A percentile compares a stretch with the other conserved stretches of the same genome.
Evolutionary conservation across 1,284 basidiomycete genomes (phyloP).

Genomic region (Flammula alnicola): DNA sequence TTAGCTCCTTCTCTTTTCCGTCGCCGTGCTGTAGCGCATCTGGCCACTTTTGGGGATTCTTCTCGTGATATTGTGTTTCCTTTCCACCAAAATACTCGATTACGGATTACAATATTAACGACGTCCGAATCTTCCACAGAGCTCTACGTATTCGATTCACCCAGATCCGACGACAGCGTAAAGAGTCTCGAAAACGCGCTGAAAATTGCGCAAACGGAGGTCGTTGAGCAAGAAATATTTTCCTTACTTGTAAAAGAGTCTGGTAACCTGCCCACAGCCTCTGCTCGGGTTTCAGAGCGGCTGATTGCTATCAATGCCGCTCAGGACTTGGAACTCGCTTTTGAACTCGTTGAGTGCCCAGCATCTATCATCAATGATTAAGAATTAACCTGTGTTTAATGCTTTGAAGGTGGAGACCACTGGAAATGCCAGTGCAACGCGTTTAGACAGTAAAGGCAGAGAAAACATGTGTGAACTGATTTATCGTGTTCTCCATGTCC

Average conservation of each 20-base stretch:
- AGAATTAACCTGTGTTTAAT: conserved; percentile 13
- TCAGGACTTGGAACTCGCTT: conserved; percentile 66
- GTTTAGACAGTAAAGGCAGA: conserved; percentile 4
- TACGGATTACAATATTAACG: conserved; percentile 58
- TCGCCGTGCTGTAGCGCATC: conserved; percentile 67
- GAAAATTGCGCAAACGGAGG: conserved; percentile 65
- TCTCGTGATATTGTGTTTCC: conserved; percentile 61
- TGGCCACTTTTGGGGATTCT: conserved; percentile 54
- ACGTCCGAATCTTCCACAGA: conserved; percentile 37
- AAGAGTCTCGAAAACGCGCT: conserved; percentile 54
- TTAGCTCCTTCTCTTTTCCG: conserved; percentile 66
- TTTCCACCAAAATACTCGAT: conserved; percentile 58
- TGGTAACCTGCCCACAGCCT: conserved; percentile 69
- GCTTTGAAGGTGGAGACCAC: conserved; percentile 32
- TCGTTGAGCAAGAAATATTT: conserved; percentile 81
- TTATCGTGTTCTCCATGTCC: conserved; percentile 61
- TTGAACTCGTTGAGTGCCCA: conserved; percentile 62
- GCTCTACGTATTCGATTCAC: conserved; percentile 21
- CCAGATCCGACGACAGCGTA: conserved; percentile 32
- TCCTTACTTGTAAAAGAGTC: conserved; percentile 72
- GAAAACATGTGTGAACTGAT: conserved; percentile 71
- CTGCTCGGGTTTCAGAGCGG: conserved; percentile 75
- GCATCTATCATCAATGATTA: background rate
- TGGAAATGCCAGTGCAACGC: conserved; percentile 6
- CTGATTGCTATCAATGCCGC: conserved; percentile 75